Percentiles rank a stretch among this genome's conserved stretches.
Conservation (phyloP, 78 protist genomes). For the Planoprotostelium fungivorum region DNA sequence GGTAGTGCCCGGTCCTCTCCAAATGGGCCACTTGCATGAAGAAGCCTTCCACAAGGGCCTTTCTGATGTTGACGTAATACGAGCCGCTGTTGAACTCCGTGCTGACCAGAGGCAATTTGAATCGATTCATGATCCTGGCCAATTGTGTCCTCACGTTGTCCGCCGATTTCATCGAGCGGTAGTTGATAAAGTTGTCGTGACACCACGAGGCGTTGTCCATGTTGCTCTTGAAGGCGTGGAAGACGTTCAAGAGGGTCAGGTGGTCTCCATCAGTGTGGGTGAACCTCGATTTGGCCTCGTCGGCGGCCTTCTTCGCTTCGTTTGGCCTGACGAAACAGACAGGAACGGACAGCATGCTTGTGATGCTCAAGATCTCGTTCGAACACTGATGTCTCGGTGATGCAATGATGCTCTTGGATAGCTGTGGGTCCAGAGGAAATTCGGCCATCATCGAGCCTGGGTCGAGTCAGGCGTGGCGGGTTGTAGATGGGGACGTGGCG, state of each 20-base stretch:
- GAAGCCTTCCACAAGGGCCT: constrained; percentile 87
- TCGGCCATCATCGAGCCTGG: constrained; percentile 79
- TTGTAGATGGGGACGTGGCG: too few relatives aligned
- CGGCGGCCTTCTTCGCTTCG: constrained; percentile 76
- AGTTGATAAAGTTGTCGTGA: constrained; percentile 87
- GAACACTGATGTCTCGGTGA: constrained; percentile 72
- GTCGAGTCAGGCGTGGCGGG: constrained; percentile 40
- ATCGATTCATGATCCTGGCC: constrained; percentile 69
- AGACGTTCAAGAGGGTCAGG: constrained; percentile 93
- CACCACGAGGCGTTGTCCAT: constrained; percentile 46
- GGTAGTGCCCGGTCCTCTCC: constrained; percentile 91
- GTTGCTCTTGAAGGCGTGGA: constrained; percentile 86
- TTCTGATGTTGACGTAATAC: constrained; percentile 89
- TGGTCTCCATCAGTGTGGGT: constrained; percentile 98
- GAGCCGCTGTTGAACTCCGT: constrained; percentile 36
- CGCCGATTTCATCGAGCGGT: constrained; percentile 83
- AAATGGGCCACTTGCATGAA: constrained; percentile 97
- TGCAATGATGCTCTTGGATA: constrained; percentile 85
- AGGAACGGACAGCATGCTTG: constrained; percentile 90
- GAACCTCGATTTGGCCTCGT: constrained; percentile 81
- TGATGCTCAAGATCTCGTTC: constrained; percentile 89
- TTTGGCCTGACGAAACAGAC: constrained; percentile 88
- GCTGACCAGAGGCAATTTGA: constrained; percentile 42
- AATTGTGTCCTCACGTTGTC: constrained; percentile 92
- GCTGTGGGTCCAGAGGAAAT: constrained; percentile 98